Base-by-base conservation (phyloP, 768 basidiomycete species). In the Leccinum pellstonianum region DNA sequence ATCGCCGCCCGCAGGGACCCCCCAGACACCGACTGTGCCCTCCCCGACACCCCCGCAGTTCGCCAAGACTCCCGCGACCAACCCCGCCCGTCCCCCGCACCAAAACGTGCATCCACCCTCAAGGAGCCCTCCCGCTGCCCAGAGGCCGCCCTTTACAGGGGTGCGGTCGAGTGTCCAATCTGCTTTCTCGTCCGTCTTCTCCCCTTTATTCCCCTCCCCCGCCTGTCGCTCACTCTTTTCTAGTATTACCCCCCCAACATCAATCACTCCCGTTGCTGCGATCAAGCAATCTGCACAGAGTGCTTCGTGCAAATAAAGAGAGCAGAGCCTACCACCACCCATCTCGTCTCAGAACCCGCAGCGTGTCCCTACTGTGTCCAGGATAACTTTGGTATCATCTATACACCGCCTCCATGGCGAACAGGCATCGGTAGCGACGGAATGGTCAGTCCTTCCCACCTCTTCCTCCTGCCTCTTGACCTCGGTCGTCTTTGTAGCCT, bases 301-400 rank as follows among this genome's bases (percentile, higher is more conserved):
- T 99, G 97, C 72, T 98, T 99, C 70, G 94, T 98, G 21, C 96
- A 98, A 77, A 98, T 99, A 77, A 98, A 98, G 79, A 90, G 97
- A 56, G 86, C 84, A 37, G 97, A 99, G 63, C 94, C 97, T 6
- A 96, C 94, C 0, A 81, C 93, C 7, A 98, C 95, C 0, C 95
- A 98, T 75, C 81, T 98, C 60, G 93, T 95, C 55, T 96, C 95
- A 9, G 97, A 99, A 68, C 94, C 95, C 2, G 95, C 96, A 14
- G 91, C 93, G 3, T 99, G 97, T 72, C 97, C 97, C 6, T 99
- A 92, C 71, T 99, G 97, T 67, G 93, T 98, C 33, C 96, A 98
- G 75, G 89, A 95, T 50, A 95, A 98, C 75, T 98, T 98, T 73
- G 97, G 97, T 29, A 79, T 98, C 41, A 85, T 94, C 35, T 99